These are phyloP conservation scores for Cercospora zeae-maydis DNA, from an alignment of 2,329 filamentous ascomycete genomes.

Conservation along the genomic window DNA sequence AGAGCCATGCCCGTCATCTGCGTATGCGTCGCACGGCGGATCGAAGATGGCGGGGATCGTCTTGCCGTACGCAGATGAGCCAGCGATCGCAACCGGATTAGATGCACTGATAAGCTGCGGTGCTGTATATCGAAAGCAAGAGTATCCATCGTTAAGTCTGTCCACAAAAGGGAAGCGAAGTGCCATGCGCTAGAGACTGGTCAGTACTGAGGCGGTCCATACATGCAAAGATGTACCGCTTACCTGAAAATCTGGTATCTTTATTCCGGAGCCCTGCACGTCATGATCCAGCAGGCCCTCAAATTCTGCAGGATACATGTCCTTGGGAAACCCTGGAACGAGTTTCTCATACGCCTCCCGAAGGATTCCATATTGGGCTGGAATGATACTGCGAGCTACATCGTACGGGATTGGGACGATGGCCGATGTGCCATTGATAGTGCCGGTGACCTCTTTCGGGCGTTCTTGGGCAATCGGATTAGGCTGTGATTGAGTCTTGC, in stretches of 20 bases:
- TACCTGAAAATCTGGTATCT: constrained; percentile 17
- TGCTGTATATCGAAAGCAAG: constrained; percentile 14
- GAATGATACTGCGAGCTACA: constrained; percentile 15
- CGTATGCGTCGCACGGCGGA: constrained; percentile 17
- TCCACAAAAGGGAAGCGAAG: constrained; percentile 17
- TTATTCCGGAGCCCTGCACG: constrained; percentile 6
- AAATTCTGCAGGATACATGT: constrained; percentile 18
- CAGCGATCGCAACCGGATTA: constrained; percentile 8
- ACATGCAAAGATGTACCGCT: neutral
- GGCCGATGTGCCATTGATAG: constrained; percentile 20
- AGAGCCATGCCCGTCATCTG: neutral
- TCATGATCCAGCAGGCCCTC: constrained; percentile 16
- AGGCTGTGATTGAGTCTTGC: constrained; percentile 16
- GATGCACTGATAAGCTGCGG: constrained; percentile 12
- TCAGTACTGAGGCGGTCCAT: neutral
- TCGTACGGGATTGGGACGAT: constrained; percentile 20
- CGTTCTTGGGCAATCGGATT: constrained; percentile 16
- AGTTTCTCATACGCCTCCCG: constrained; percentile 14
- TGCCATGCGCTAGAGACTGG: neutral
- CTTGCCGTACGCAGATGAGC: constrained; percentile 7
- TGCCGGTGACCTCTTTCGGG: constrained; percentile 16
- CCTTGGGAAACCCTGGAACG: constrained; percentile 12
- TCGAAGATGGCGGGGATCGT: constrained; percentile 13
- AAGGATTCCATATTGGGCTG: constrained; percentile 18
- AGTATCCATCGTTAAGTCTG: constrained; percentile 18